These are phyloP conservation scores for Jacaranda copaia DNA, from an alignment of 257 asterid genomes.

Conservation along the genomic window DNA sequence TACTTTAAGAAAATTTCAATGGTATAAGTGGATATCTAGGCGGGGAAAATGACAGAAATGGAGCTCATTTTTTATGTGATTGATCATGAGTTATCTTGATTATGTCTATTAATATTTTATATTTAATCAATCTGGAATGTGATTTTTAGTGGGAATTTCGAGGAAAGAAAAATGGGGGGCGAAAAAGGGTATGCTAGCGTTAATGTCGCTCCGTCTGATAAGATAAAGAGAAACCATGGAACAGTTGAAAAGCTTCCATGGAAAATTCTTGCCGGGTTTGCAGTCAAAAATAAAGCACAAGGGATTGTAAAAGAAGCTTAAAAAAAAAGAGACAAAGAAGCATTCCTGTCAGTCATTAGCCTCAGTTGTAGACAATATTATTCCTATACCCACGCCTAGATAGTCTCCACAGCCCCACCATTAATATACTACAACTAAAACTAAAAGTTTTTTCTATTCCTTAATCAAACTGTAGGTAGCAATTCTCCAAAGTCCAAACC, in stretches of 20 bases:
- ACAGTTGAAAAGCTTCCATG: conserved; percentile 67
- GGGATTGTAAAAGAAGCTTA: conserved; percentile 28
- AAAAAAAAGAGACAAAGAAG: conserved; percentile 63
- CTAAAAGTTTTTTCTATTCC: background rate
- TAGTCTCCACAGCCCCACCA: conserved; percentile 17
- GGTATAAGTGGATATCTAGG: conserved; percentile 6
- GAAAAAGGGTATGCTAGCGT: conserved; percentile 44
- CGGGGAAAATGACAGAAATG: conserved; percentile 14
- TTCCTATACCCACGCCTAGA: conserved; percentile 36
- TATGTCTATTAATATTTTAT: background rate
- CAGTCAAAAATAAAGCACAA: conserved; percentile 35
- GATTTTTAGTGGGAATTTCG: conserved; percentile 51
- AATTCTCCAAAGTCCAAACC: no score
- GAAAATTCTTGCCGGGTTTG: conserved; percentile 64
- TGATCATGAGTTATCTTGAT: background rate
- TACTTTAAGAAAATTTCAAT: background rate
- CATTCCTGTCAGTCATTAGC: conserved; percentile 65
- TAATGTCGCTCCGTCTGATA: conserved; percentile 56
- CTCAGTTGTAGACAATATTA: conserved; percentile 38
- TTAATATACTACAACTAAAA: background rate
- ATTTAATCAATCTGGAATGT: background rate
- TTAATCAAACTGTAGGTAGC: no score
- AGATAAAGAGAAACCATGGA: conserved; percentile 72
- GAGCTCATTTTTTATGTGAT: background rate
- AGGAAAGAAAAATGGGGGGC: conserved; percentile 49